These are phyloP conservation scores for Mycena polygramma DNA, from an alignment of 768 basidiomycete genomes.

Conservation along the genomic window DNA sequence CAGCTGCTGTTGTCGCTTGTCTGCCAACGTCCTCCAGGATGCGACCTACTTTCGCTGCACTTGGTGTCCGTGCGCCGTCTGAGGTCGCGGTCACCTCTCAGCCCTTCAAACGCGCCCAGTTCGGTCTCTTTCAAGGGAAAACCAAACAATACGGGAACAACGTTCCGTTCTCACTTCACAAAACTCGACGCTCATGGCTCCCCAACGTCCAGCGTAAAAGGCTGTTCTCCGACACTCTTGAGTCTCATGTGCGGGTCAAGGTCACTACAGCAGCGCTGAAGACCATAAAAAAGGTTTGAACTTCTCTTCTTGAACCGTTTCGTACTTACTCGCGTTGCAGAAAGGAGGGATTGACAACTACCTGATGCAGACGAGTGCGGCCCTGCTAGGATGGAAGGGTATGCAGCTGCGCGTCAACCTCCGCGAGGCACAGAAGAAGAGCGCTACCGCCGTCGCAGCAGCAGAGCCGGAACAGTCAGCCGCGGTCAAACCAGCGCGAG, in stretches of 20 bases:
- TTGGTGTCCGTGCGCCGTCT: constrained; percentile 22
- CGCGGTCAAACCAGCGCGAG: not conserved
- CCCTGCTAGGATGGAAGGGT: constrained; percentile 58
- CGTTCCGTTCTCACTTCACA: constrained; percentile 89
- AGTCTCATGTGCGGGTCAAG: constrained; percentile 70
- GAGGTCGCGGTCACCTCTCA: constrained; percentile 60
- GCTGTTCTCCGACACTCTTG: constrained; percentile 75
- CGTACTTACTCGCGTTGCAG: constrained; percentile 46
- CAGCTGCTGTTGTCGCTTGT: constrained; percentile 4
- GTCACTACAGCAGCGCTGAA: constrained; percentile 82
- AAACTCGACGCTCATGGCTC: constrained; percentile 89
- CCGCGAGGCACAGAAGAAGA: constrained; percentile 38
- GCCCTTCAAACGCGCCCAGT: constrained; percentile 85
- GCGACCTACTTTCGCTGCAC: constrained; percentile 17
- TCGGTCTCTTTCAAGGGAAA: constrained; percentile 88
- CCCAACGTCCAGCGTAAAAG: constrained; percentile 89
- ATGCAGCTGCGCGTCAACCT: constrained; percentile 62
- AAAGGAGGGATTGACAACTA: constrained; percentile 82
- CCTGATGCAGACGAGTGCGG: constrained; percentile 61
- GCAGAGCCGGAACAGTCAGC: not conserved
- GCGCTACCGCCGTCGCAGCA: constrained; percentile 2
- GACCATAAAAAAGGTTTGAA: constrained; percentile 84
- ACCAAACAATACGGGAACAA: constrained; percentile 88
- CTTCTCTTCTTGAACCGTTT: not conserved
- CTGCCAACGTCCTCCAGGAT: constrained; percentile 11